phyloP scores from a whole-genome alignment of 2,329 filamentous ascomycete species.

The Biscogniauxia marginata region DNA sequence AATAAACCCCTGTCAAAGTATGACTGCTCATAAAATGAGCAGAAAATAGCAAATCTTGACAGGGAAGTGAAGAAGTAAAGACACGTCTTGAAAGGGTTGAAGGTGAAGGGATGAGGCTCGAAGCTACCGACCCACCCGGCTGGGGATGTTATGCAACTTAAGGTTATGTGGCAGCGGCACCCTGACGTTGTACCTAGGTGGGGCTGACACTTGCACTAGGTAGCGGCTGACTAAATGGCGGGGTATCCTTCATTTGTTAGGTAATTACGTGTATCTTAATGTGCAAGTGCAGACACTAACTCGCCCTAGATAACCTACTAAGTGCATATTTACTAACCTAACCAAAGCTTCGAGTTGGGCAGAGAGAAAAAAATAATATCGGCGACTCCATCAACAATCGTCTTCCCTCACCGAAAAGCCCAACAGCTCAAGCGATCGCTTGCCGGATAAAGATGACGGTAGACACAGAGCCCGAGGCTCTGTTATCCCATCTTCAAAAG shows the following conservation, averaged over 20 bases:
- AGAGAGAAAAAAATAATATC: constrained; percentile 18
- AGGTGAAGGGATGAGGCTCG: background rate
- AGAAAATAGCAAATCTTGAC: background rate
- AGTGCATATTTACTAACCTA: background rate
- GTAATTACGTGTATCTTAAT: background rate
- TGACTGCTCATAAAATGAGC: background rate
- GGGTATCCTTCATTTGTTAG: background rate
- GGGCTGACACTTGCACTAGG: background rate
- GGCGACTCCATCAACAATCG: constrained; percentile 6
- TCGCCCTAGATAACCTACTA: background rate
- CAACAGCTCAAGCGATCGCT: background rate
- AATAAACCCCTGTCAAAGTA: too few relatives aligned
- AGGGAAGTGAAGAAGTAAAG: background rate
- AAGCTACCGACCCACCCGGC: background rate
- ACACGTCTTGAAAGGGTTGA: background rate
- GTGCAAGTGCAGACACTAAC: constrained; percentile 6
- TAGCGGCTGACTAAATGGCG: background rate
- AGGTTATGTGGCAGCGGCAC: background rate
- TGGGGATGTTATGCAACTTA: background rate
- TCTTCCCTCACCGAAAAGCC: background rate
- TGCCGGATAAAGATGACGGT: constrained; percentile 40
- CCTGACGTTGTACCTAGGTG: background rate
- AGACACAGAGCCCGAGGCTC: constrained; percentile 48
- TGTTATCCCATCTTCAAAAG: constrained; percentile 61
- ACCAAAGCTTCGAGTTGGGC: background rate